These are phyloP conservation scores for Helenozyma rhizophorensis DNA, from an alignment of 805 yeast genomes.

Conservation along the genomic window DNA sequence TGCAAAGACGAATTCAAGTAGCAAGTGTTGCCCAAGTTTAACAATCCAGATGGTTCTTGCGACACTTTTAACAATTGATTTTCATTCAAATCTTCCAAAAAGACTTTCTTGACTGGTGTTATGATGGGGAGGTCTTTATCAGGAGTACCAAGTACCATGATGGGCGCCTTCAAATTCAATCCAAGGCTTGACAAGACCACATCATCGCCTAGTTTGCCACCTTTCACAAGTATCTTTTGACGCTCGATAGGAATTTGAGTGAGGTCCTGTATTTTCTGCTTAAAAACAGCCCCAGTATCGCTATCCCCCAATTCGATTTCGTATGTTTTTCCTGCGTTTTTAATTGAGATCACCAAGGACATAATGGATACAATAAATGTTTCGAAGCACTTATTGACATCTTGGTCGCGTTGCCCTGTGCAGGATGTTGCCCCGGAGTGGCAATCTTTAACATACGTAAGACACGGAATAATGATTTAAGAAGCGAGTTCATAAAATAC, in stretches of 20 bases:
- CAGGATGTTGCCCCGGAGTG: too few species aligned
- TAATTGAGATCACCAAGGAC: constrained; percentile 22
- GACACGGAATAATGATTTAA: background rate
- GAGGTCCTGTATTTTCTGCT: constrained; percentile 60
- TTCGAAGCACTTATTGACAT: too few species aligned
- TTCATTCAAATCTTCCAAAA: constrained; percentile 65
- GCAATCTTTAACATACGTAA: background rate
- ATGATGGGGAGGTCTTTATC: constrained; percentile 53
- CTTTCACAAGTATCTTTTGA: constrained; percentile 86
- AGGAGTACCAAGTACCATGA: constrained; percentile 93
- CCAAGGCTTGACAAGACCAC: constrained; percentile 46
- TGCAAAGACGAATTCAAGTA: constrained; percentile 70
- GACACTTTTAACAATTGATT: constrained; percentile 34
- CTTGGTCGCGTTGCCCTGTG: too few species aligned
- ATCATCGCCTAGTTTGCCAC: constrained; percentile 82
- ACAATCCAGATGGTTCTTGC: constrained; percentile 60
- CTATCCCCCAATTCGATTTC: constrained; percentile 42
- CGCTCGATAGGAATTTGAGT: constrained; percentile 86
- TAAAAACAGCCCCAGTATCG: constrained; percentile 60
- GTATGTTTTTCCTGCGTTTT: constrained; percentile 41
- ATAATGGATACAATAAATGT: constrained; percentile 1
- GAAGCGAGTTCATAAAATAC: too few species aligned
- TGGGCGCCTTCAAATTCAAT: constrained; percentile 58
- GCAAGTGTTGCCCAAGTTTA: constrained; percentile 74
- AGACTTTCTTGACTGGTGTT: constrained; percentile 52